phyloP scores from a whole-genome alignment of 2,329 filamentous ascomycete species.

The Ceratocystis variospora region DNA sequence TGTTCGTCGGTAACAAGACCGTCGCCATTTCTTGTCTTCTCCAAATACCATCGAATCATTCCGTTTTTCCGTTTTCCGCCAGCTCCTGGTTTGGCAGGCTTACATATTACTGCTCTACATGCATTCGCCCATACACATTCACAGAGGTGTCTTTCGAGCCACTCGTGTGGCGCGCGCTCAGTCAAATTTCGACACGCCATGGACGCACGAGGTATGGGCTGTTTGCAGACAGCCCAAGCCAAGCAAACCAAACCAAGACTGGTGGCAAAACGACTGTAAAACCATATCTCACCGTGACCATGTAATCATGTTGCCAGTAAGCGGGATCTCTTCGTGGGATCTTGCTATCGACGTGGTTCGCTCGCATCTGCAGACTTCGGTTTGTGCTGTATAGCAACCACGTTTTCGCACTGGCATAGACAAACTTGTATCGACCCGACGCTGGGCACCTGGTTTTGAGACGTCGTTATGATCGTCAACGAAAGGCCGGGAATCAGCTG shows the following conservation, averaged over 20 bases:
- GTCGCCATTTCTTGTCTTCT: background rate
- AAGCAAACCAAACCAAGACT: background rate
- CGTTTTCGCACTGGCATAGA: slow-evolving; percentile 47
- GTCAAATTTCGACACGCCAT: background rate
- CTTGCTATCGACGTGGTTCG: slow-evolving; percentile 37
- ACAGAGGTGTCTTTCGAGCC: background rate
- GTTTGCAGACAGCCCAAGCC: background rate
- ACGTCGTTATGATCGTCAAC: slow-evolving; percentile 40
- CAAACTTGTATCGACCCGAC: slow-evolving; percentile 33
- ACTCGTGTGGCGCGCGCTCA: background rate
- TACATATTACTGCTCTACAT: background rate
- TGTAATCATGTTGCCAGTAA: slow-evolving; percentile 20
- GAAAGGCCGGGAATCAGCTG: slow-evolving; percentile 46
- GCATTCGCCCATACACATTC: background rate
- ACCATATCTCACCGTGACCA: background rate
- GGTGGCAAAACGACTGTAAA: background rate
- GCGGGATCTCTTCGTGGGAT: slow-evolving; percentile 13
- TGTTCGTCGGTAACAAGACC: background rate
- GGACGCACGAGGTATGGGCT: background rate
- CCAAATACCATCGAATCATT: background rate
- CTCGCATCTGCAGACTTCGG: slow-evolving; percentile 26
- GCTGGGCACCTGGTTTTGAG: slow-evolving; percentile 44
- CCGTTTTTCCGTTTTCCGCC: background rate
- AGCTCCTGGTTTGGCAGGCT: slow-evolving; percentile 13
- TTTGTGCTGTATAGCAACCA: slow-evolving; percentile 28